These are phyloP conservation scores for Lepidium didymum DNA, from an alignment of 345 rosid species.

Conservation along the genomic window DNA sequence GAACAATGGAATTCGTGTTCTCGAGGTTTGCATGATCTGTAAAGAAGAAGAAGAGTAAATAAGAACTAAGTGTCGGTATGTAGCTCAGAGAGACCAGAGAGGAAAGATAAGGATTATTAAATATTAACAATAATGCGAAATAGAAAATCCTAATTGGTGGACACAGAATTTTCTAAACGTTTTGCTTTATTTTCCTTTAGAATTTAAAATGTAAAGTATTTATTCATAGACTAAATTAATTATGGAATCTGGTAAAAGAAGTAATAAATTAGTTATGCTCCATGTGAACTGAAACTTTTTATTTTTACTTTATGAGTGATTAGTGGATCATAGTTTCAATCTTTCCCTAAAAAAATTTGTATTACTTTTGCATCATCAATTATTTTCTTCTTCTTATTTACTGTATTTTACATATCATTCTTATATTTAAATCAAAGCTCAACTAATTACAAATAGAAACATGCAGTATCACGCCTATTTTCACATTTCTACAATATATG, in stretches of 20 bases:
- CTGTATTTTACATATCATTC: too few species aligned
- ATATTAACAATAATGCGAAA: neutral
- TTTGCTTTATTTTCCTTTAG: neutral
- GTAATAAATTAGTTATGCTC: neutral
- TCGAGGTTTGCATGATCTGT: conserved; percentile 37
- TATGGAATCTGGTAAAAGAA: neutral
- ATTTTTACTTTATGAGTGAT: neutral
- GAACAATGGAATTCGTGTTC: conserved; percentile 33
- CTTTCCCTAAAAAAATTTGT: too few species aligned
- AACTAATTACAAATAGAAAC: too few species aligned
- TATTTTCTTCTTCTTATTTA: too few species aligned
- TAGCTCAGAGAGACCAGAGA: conserved; percentile 4
- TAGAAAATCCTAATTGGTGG: neutral
- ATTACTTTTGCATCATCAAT: neutral
- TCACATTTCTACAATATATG: too few species aligned
- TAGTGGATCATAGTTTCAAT: neutral
- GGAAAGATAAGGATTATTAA: neutral
- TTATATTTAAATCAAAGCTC: too few species aligned
- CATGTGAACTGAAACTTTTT: too few species aligned
- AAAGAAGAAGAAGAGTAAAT: neutral
- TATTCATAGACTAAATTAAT: neutral
- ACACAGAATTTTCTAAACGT: neutral
- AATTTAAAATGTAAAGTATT: neutral
- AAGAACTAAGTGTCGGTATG: conserved; percentile 18
- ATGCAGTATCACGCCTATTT: too few species aligned